Percentiles rank a stretch among this genome's conserved stretches.
phyloP scores from a whole-genome alignment of 768 basidiomycete genomes.

The Rhodotorula graminis region DNA sequence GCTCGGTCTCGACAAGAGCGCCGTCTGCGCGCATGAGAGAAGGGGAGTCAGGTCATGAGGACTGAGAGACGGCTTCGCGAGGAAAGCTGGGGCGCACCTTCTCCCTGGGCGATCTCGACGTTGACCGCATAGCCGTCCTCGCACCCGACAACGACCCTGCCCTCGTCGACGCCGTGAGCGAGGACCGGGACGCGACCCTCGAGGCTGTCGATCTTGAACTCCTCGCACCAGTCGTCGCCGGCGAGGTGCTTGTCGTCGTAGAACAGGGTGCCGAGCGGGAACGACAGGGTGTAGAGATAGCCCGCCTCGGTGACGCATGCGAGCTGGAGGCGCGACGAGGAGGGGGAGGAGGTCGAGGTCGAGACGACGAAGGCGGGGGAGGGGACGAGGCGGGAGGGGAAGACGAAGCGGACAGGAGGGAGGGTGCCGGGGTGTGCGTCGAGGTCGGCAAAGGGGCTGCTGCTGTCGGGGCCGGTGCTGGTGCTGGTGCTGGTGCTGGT shows the following conservation, averaged over 20 bases:
- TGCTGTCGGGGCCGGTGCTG: background rate
- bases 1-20: conserved; percentile 23
- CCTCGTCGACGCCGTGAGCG: conserved; percentile 18
- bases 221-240: conserved; percentile 61
- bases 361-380: conserved; percentile 11
- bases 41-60: background rate
- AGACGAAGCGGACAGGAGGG: conserved; percentile 62
- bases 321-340: conserved; percentile 54
- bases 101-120: conserved; percentile 5
- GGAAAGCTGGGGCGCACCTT: background rate
- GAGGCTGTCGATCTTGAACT: conserved; percentile 51
- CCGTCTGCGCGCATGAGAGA: background rate
- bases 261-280: conserved; percentile 55
- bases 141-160: conserved; percentile 17
- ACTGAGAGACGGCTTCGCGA: too few species aligned
- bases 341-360: background rate
- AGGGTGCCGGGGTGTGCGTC: conserved; percentile 46
- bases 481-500: too few species aligned
- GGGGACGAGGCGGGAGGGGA: conserved; percentile 29
- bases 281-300: conserved; percentile 66
- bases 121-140: conserved; percentile 9
- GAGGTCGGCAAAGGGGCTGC: conserved; percentile 7
- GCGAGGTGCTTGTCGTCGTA: conserved; percentile 13
- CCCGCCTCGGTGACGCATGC: conserved; percentile 63
- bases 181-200: conserved; percentile 29